Conservation (phyloP, 108 stramenopile species). For the Fragilaria crotonensis region DNA sequence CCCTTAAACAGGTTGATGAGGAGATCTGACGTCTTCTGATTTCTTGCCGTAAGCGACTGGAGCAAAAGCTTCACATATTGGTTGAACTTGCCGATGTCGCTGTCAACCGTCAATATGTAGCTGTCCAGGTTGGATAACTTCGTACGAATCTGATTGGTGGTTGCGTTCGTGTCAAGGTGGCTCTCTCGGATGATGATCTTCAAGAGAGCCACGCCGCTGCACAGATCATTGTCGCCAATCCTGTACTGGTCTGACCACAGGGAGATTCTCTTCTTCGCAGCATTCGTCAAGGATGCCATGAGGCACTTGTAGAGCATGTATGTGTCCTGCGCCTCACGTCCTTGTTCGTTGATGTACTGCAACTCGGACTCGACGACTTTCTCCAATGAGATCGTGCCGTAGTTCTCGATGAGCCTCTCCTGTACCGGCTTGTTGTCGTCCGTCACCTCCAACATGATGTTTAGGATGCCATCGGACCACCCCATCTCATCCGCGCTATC, state of each 20-base stretch:
- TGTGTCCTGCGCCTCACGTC: conserved; percentile 2
- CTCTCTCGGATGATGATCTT: conserved; percentile 21
- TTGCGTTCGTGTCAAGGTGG: conserved; percentile 18
- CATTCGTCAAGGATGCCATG: background rate
- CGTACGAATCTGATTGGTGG: conserved; percentile 6
- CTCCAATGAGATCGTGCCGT: conserved; percentile 2
- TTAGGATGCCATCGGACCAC: background rate
- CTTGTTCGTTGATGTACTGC: conserved; percentile 2
- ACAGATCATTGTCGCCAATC: background rate
- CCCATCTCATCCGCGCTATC: background rate
- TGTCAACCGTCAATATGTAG: conserved; percentile 11
- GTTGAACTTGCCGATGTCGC: conserved; percentile 26
- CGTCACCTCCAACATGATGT: background rate
- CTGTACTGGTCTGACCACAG: background rate
- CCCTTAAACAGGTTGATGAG: conserved; percentile 35
- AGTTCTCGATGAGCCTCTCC: background rate
- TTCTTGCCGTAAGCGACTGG: conserved; percentile 8
- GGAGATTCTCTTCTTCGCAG: background rate
- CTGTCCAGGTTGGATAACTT: conserved; percentile 13
- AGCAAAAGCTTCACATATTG: conserved; percentile 7
- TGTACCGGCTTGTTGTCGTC: background rate
- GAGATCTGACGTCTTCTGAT: conserved; percentile 11
- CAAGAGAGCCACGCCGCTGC: conserved; percentile 8
- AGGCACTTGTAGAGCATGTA: conserved; percentile 1
- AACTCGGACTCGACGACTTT: background rate